Conservation (phyloP, 768 basidiomycete genomes). For the Leccinum variicolor region DNA sequence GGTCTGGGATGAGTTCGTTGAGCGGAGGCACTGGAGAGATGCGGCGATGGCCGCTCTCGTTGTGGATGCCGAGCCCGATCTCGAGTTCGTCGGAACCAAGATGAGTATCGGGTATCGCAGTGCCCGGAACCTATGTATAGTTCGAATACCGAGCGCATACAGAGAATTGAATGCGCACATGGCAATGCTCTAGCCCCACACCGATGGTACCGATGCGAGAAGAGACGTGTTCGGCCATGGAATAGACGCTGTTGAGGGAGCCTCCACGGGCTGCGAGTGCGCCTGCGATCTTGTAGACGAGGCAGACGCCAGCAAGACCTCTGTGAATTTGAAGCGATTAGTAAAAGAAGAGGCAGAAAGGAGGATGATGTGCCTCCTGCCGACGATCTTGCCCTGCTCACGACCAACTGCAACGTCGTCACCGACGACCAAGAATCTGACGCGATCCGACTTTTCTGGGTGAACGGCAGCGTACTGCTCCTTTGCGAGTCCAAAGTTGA, state of each 20-base stretch:
- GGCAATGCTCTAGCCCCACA: slow-evolving; percentile 85
- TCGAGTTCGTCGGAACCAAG: slow-evolving; percentile 69
- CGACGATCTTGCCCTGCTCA: slow-evolving; percentile 80
- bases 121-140: slow-evolving; percentile 69
- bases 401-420: slow-evolving; percentile 88
- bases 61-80: slow-evolving; percentile 91
- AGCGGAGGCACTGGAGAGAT: slow-evolving; percentile 71
- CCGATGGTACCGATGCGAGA: slow-evolving; percentile 77
- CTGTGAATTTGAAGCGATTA: slow-evolving; percentile 34
- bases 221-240: slow-evolving; percentile 61
- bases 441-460: slow-evolving; percentile 60
- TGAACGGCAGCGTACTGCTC: slow-evolving; percentile 76
- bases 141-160: neutral
- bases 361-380: slow-evolving; percentile 52
- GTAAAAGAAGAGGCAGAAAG: neutral
- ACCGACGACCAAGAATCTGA: slow-evolving; percentile 79
- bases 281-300: slow-evolving; percentile 91
- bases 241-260: slow-evolving; percentile 64
- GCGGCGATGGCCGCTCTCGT: slow-evolving; percentile 74
- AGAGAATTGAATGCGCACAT: slow-evolving; percentile 42
- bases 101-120: slow-evolving; percentile 52
- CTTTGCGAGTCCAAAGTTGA: slow-evolving; percentile 88
- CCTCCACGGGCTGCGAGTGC: slow-evolving; percentile 71
- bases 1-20: slow-evolving; percentile 61
- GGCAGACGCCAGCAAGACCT: slow-evolving; percentile 75